phyloP scores from a whole-genome alignment of 176 grass and related monocot species.

The Hordeum vulgare region DNA sequence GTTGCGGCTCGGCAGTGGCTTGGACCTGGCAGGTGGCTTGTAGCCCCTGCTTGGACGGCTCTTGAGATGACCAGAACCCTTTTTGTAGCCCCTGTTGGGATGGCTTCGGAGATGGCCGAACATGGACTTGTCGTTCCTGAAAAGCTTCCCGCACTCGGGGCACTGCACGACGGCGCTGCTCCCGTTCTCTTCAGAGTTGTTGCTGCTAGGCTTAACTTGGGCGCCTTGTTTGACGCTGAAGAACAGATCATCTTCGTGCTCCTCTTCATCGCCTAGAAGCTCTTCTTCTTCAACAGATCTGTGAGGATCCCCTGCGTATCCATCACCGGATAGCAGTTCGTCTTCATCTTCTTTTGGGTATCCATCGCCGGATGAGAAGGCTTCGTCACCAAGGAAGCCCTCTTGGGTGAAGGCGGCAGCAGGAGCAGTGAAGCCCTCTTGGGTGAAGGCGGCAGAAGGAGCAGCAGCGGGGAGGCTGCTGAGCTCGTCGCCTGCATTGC shows the following conservation, averaged over 20 bases:
- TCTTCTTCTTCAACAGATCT: background rate
- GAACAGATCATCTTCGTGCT: background rate
- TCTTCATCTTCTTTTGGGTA: background rate
- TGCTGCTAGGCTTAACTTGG: background rate
- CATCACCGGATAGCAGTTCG: background rate
- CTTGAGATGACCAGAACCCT: conserved; percentile 6
- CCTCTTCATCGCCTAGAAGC: background rate
- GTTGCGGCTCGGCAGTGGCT: no score
- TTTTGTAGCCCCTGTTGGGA: conserved; percentile 20
- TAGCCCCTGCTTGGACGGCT: conserved; percentile 30
- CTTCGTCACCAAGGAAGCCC: background rate
- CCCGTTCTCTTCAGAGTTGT: background rate
- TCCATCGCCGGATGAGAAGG: background rate
- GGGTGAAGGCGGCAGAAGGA: background rate
- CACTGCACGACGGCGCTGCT: background rate
- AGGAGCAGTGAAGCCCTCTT: background rate
- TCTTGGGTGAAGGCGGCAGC: background rate
- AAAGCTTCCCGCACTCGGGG: conserved; percentile 18
- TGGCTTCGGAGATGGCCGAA: conserved; percentile 39
- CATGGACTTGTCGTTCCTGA: conserved; percentile 43
- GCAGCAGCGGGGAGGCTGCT: background rate
- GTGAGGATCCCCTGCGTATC: background rate
- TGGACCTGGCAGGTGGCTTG: background rate
- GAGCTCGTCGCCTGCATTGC: background rate
- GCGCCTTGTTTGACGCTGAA: no score